These are phyloP conservation scores for Ophiosphaerella narmari DNA, from an alignment of 2,329 filamentous ascomycete species.

Conservation along the genomic window DNA sequence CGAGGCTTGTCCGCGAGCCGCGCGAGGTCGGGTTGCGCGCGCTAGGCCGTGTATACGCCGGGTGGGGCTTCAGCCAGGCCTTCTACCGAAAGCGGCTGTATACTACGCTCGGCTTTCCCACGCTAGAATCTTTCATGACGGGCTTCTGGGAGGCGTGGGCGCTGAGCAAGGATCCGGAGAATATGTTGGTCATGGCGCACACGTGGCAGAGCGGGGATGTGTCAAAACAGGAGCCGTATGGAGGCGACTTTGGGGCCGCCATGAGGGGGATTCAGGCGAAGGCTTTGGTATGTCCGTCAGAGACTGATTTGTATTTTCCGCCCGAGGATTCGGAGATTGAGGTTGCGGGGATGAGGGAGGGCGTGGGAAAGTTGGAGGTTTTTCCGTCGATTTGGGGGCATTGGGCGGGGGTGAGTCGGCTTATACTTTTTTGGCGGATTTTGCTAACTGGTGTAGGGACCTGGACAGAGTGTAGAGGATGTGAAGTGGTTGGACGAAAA, in stretches of 20 bases:
- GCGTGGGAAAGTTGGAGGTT: constrained; percentile 58
- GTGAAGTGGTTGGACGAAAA: constrained; percentile 72
- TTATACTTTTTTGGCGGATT: constrained; percentile 28
- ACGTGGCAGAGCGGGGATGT: constrained; percentile 79
- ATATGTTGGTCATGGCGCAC: constrained; percentile 73
- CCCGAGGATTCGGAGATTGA: constrained; percentile 80
- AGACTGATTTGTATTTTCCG: constrained; percentile 82
- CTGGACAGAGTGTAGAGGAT: constrained; percentile 72
- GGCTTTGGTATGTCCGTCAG: constrained; percentile 69
- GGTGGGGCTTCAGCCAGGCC: constrained; percentile 79
- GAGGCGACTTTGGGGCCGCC: constrained; percentile 64
- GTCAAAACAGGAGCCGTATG: constrained; percentile 70
- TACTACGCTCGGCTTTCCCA: constrained; percentile 65
- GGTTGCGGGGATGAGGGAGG: constrained; percentile 64
- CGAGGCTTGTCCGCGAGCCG: not conserved
- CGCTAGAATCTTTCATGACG: constrained; percentile 74
- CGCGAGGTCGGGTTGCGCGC: constrained; percentile 63
- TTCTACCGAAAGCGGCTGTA: constrained; percentile 77
- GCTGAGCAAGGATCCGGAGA: constrained; percentile 73
- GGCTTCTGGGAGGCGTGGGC: constrained; percentile 80
- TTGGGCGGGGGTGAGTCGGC: constrained; percentile 53
- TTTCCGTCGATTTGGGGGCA: constrained; percentile 70
- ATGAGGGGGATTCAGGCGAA: constrained; percentile 73
- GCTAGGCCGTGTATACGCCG: constrained; percentile 75
- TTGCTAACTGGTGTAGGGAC: constrained; percentile 52